These are phyloP conservation scores for Chalciporus chontae DNA, from an alignment of 768 basidiomycete species.

Conservation along the genomic window DNA sequence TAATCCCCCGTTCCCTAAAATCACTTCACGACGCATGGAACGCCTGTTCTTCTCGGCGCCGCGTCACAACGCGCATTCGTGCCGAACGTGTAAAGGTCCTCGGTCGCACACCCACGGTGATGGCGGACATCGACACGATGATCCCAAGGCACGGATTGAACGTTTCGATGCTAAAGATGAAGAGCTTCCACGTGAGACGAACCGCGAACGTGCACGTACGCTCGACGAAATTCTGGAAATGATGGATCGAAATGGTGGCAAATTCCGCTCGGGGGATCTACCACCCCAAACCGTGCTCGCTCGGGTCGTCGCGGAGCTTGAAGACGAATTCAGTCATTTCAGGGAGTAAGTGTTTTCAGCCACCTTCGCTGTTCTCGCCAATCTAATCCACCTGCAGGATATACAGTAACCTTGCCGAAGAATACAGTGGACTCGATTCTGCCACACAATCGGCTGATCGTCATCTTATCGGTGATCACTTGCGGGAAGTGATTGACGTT, in stretches of 20 bases:
- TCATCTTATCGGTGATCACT: slow-evolving; percentile 81
- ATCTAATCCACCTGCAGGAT: slow-evolving; percentile 49
- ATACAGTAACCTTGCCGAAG: slow-evolving; percentile 86
- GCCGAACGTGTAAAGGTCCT: slow-evolving; percentile 56
- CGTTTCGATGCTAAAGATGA: slow-evolving; percentile 12
- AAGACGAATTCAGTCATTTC: slow-evolving; percentile 94
- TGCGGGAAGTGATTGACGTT: slow-evolving; percentile 88
- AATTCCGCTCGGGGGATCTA: slow-evolving; percentile 33
- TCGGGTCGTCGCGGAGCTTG: slow-evolving; percentile 80
- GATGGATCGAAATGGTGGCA: slow-evolving; percentile 24
- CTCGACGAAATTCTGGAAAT: slow-evolving; percentile 26
- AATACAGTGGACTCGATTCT: slow-evolving; percentile 88
- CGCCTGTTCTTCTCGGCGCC: slow-evolving; percentile 78
- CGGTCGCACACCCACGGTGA: slow-evolving; percentile 39
- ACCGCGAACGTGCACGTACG: slow-evolving; percentile 4
- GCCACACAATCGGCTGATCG: slow-evolving; percentile 77
- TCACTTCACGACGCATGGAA: slow-evolving; percentile 75
- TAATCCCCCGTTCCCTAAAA: slow-evolving; percentile 70
- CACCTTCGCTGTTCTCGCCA: background rate
- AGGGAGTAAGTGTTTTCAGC: slow-evolving; percentile 62
- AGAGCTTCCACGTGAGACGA: slow-evolving; percentile 10
- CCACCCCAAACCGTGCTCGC: slow-evolving; percentile 88
- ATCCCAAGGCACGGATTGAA: background rate
- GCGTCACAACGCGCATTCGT: slow-evolving; percentile 68
- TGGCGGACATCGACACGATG: slow-evolving; percentile 35